Percentiles rank a stretch among this genome's conserved stretches.
Conservation (phyloP, 345 rosid species). For the Carallia brachiata region DNA sequence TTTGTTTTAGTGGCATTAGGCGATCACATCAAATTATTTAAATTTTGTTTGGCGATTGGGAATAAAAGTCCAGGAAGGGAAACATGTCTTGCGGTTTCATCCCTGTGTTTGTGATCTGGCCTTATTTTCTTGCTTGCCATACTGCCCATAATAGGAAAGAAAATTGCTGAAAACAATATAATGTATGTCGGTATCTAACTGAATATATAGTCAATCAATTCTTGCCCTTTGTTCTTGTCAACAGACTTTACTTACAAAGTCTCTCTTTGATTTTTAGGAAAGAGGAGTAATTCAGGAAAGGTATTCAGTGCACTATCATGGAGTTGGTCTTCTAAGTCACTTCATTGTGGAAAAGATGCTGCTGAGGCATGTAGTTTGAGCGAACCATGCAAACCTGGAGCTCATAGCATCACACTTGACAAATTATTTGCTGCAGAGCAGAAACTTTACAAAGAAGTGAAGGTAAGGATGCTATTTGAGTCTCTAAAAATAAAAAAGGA, state of each 20-base stretch:
- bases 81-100: too few species aligned
- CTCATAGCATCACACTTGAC: constrained; percentile 74
- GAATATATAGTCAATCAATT: background rate
- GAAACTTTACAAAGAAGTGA: constrained; percentile 75
- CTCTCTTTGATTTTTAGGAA: constrained; percentile 46
- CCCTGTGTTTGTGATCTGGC: too few species aligned
- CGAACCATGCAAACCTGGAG: constrained; percentile 83
- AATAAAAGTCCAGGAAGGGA: too few species aligned
- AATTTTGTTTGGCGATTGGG: too few species aligned
- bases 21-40: too few species aligned
- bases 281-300: constrained; percentile 74
- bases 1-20: too few species aligned
- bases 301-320: constrained; percentile 88
- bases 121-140: too few species aligned
- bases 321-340: constrained; percentile 88
- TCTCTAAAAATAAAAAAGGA: constrained; percentile 3
- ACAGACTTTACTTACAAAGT: background rate
- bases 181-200: background rate
- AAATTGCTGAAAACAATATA: too few species aligned
- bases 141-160: too few species aligned
- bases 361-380: constrained; percentile 29
- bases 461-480: constrained; percentile 43
- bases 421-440: constrained; percentile 73
- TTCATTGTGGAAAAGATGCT: constrained; percentile 51
- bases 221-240: background rate